A percentile compares a stretch with the other conserved stretches of the same genome.
These are phyloP conservation scores for Chenopodium album DNA, from an alignment of 148 eudicot species.

Conservation along the genomic window DNA sequence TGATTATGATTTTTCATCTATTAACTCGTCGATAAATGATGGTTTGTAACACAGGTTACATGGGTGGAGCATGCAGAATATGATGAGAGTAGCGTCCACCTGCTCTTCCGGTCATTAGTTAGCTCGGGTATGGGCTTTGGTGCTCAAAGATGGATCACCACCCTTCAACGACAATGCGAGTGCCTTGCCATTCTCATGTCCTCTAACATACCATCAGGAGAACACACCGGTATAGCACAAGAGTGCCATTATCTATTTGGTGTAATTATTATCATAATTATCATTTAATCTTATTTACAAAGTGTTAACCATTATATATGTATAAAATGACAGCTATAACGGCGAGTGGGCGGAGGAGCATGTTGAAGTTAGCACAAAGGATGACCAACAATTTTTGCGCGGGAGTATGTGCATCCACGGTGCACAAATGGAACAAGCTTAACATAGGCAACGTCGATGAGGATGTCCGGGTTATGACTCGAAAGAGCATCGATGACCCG, in stretches of 20 bases:
- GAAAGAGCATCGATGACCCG: conserved; percentile 85
- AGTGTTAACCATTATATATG: background rate
- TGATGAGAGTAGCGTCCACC: conserved; percentile 74
- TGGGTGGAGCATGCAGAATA: conserved; percentile 95
- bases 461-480: conserved; percentile 87
- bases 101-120: conserved; percentile 73
- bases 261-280: background rate
- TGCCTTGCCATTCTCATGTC: conserved; percentile 93
- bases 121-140: conserved; percentile 90
- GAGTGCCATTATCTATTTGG: background rate
- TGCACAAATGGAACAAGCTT: conserved; percentile 93
- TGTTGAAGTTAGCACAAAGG: conserved; percentile 80
- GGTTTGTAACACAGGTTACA: conserved; percentile 55
- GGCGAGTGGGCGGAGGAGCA: conserved; percentile 73
- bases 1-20: background rate
- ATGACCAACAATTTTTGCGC: conserved; percentile 94
- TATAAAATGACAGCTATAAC: conserved; percentile 49
- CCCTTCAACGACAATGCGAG: conserved; percentile 92
- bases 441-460: conserved; percentile 65
- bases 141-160: conserved; percentile 88
- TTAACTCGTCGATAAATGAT: background rate
- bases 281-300: background rate
- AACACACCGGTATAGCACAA: conserved; percentile 51
- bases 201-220: conserved; percentile 56
- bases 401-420: conserved; percentile 78